Conservation (phyloP, 306 rosid genomes). For the Mimosa bimucronata region DNA sequence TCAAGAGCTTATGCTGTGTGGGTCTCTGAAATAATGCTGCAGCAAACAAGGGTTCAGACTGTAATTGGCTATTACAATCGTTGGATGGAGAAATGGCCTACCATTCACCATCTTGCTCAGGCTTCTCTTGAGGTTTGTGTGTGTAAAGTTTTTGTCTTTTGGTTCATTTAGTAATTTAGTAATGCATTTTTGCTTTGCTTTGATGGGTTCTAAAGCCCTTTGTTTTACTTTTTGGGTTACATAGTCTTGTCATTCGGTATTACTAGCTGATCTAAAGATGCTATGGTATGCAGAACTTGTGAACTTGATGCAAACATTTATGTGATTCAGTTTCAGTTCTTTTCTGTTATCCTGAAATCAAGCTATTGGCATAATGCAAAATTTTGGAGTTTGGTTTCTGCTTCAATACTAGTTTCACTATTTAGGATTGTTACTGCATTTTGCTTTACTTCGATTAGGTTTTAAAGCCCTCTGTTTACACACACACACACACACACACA, state of each 20-base stretch:
- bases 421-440: not conserved
- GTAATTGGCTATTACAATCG: constrained; percentile 73
- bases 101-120: constrained; percentile 64
- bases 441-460: no score
- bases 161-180: not conserved
- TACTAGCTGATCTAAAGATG: not conserved
- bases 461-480: no score
- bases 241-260: not conserved
- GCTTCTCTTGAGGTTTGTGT: constrained; percentile 79
- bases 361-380: not conserved
- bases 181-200: not conserved
- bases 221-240: not conserved
- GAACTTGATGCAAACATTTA: not conserved
- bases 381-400: not conserved
- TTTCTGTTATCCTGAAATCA: not conserved
- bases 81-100: constrained; percentile 90
- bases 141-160: not conserved
- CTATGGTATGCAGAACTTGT: constrained; percentile 2
- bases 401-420: not conserved
- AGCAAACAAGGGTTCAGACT: constrained; percentile 89
- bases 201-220: not conserved
- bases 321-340: not conserved
- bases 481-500: no score
- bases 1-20: constrained; percentile 79
- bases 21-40: constrained; percentile 94